phyloP scores from a whole-genome alignment of 164 flowering plant species.

The Vitis labrusca region DNA sequence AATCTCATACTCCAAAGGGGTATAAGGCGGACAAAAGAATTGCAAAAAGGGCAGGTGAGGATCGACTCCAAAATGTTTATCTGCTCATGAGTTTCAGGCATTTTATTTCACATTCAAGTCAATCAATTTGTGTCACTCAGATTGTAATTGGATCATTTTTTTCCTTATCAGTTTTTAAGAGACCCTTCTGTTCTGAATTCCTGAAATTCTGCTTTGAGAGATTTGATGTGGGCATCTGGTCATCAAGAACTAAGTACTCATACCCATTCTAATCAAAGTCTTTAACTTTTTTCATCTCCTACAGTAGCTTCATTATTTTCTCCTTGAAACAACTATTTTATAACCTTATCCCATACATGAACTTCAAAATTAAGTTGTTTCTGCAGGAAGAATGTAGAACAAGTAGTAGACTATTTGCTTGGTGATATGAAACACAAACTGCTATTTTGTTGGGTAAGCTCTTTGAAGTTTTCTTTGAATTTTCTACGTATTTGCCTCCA shows the following conservation, averaged over 20 bases:
- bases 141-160: neutral
- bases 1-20: slow-evolving; percentile 41
- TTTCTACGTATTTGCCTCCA: slow-evolving; percentile 1
- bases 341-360: neutral
- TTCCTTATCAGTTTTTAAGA: slow-evolving; percentile 66
- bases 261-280: neutral
- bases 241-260: slow-evolving; percentile 72
- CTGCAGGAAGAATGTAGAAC: slow-evolving; percentile 64
- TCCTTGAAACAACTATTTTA: neutral
- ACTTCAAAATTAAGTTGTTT: slow-evolving; percentile 1
- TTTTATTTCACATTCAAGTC: neutral
- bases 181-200: slow-evolving; percentile 77
- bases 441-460: slow-evolving; percentile 83
- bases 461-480: neutral
- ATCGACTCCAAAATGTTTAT: slow-evolving; percentile 4
- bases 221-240: slow-evolving; percentile 86
- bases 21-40: slow-evolving; percentile 43
- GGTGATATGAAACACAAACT: slow-evolving; percentile 64
- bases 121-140: neutral
- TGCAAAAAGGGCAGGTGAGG: slow-evolving; percentile 58
- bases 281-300: neutral
- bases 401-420: slow-evolving; percentile 59
- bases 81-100: neutral
- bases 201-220: slow-evolving; percentile 78
- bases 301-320: neutral